phyloP scores from a whole-genome alignment of 2,329 filamentous ascomycete species.

The Furcasterigmium sp. region DNA sequence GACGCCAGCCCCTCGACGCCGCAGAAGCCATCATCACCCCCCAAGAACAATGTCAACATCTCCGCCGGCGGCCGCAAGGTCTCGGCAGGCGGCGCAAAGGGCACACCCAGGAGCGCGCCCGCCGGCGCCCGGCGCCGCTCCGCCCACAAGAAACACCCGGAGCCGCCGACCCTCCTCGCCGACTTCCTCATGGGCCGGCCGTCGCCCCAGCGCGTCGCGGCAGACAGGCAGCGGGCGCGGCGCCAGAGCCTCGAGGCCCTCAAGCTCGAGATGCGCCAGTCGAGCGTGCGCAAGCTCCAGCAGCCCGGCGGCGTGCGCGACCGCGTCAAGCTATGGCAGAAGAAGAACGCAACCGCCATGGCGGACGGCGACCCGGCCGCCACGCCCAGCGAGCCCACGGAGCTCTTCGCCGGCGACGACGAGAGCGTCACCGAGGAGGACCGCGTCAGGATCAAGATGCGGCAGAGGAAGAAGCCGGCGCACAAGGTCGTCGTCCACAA shows the following conservation, averaged over 20 bases:
- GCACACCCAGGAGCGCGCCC: slow-evolving; percentile 38
- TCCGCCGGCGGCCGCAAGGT: slow-evolving; percentile 7
- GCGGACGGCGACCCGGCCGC: slow-evolving; percentile 43
- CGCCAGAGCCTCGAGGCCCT: slow-evolving; percentile 47
- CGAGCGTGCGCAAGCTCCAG: slow-evolving; percentile 52
- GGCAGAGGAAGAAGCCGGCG: slow-evolving; percentile 35
- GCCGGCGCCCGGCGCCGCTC: slow-evolving; percentile 26
- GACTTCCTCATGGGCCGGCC: slow-evolving; percentile 56
- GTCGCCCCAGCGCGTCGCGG: slow-evolving; percentile 48
- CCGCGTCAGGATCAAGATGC: slow-evolving; percentile 50
- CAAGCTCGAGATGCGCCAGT: slow-evolving; percentile 50
- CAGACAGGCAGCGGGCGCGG: slow-evolving; percentile 47
- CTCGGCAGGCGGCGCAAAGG: background rate
- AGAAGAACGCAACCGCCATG: slow-evolving; percentile 64
- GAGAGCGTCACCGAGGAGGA: slow-evolving; percentile 58
- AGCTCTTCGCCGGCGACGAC: slow-evolving; percentile 56
- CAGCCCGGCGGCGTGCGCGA: slow-evolving; percentile 66
- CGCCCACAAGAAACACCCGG: slow-evolving; percentile 30
- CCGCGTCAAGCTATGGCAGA: slow-evolving; percentile 82
- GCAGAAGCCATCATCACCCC: slow-evolving; percentile 5
- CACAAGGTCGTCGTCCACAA: slow-evolving; percentile 24
- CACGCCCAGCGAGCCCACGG: slow-evolving; percentile 52
- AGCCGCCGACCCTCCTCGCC: slow-evolving; percentile 42
- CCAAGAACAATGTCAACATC: slow-evolving; percentile 5
- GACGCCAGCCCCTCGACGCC: slow-evolving; percentile 1